Evolutionary conservation across 176 grass and related monocot species (phyloP), one percentile per base, ranked within the genome.

Genomic region (Tillandsia fasciculata): DNA sequence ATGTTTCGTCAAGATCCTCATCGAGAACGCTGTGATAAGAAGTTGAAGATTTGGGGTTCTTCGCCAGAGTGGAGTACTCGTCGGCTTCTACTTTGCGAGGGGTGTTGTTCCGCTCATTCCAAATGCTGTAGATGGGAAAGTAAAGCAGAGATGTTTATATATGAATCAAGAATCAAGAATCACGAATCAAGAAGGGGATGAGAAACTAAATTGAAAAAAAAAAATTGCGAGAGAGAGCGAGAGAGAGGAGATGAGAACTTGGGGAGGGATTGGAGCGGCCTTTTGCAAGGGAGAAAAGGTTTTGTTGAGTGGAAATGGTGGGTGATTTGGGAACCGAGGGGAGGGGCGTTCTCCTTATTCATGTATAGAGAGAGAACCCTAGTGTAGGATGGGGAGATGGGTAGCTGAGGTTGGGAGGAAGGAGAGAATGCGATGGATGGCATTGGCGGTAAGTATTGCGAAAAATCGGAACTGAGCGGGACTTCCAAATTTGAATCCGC

Each of bases 1-100:
- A 81, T 49, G 78, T 79, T 70, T 90, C 83, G 22, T 83, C 83
- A 3, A 87, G 76, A 71, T 12, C 76, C 64, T 72, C 76, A 52
- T 79, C 76, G 47, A 79, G 67, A 72, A 70, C 68, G 15, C 52
- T 52, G 53, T 13, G 69, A 54, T 65, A 42, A 49, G 22, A 49
- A 17, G 5, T 51, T 1, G 18, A 51, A 52, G 53, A 63, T 42
- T 12, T 48, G 12, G 58, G 69, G 33, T 42, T 18, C 23, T 72
- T 70, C 66, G 64, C 50, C 49, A 67, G 76, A 63, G 57, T 72
- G 33, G 22, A 52, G 56, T 20, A 66, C 33, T 42, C 33, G 9
- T 28, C 58, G 33, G 12, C 52, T 51, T 64, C 76, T 18, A 7
- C 9, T 53, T 72, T 47, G 12, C 18, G 29, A 29, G 14, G 51